Evolutionary conservation across 768 basidiomycete genomes (phyloP), one percentile per base, ranked within the genome.

Genomic region (Clitopilus hobsonii): DNA sequence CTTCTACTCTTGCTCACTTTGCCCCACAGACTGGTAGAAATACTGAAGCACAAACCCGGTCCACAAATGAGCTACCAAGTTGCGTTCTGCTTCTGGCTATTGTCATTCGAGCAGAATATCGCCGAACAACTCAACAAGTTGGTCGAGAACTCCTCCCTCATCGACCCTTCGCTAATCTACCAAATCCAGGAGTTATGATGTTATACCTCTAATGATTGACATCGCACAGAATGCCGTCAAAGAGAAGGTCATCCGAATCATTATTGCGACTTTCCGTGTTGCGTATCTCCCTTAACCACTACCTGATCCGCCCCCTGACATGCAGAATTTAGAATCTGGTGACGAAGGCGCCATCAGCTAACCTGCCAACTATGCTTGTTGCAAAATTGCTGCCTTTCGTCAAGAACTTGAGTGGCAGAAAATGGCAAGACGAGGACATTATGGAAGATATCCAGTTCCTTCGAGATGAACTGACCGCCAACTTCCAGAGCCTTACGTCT

Each of bases 31-130:
- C 76, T 97, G 45, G 81, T 94, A 5, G 90, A 94, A 26, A 88
- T 91, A 23, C 75, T 98, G 54, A 87, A 86, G 63, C 77, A 85
- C 52, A 89, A 84, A 58, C 86, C 91, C 14, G 84, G 86, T 20
- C 91, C 95, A 18, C 97, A 99, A 71, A 91, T 96, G 85, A 89
- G 84, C 72, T 99, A 98, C 67, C 94, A 97, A 77, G 85, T 94
- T 38, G 84, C 84, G 23, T 91, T 93, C 67, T 96, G 92, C 67
- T 75, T 98, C 58, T 99, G 97, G 97, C 74, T 98, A 51, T 73
- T 98, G 54, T 90, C 94, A 0, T 99, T 97, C 59, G 94, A 99
- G 65, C 79, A 84, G 62, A 81, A 86, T 30, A 79, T 97, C 26
- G 90, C 95, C 0, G 84, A 89, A 59, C 80, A 91, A 51, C 85